Percentiles rank a stretch among this genome's conserved stretches.
These are phyloP conservation scores for Mycena rebaudengoi DNA, from an alignment of 768 basidiomycete species.

Conservation along the genomic window DNA sequence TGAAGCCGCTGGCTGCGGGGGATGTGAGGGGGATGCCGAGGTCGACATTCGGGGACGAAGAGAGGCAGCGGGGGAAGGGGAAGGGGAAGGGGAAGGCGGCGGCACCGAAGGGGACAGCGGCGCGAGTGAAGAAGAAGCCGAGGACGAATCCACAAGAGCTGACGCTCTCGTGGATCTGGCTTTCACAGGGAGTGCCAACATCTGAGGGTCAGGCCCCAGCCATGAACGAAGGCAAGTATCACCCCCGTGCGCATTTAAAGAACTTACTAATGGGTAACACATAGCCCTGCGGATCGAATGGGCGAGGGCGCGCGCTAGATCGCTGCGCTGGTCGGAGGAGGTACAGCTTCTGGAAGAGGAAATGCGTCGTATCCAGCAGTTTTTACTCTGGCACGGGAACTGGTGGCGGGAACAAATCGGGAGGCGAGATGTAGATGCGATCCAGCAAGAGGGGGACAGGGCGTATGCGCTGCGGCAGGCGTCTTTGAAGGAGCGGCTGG, in stretches of 20 bases:
- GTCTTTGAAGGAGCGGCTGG: too few relatives aligned
- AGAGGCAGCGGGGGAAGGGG: not conserved
- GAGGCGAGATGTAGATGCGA: too few relatives aligned
- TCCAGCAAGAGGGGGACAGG: too few relatives aligned
- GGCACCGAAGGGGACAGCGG: too few relatives aligned
- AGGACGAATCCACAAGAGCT: not conserved
- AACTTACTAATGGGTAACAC: too few relatives aligned
- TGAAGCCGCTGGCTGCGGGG: slow-evolving; percentile 13
- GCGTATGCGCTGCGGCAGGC: too few relatives aligned
- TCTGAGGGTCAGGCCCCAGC: not conserved
- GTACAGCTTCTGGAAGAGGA: slow-evolving; percentile 33
- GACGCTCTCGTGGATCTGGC: not conserved
- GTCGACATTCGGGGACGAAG: not conserved
- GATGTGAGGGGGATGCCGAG: slow-evolving; percentile 29
- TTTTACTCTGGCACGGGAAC: too few relatives aligned
- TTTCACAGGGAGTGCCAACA: too few relatives aligned
- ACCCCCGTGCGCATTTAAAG: not conserved
- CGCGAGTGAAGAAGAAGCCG: too few relatives aligned
- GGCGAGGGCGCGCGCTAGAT: slow-evolving; percentile 28
- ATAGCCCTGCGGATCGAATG: slow-evolving; percentile 31
- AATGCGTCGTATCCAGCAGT: slow-evolving; percentile 29
- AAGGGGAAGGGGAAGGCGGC: not conserved
- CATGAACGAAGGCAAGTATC: not conserved
- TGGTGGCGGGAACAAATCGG: too few relatives aligned
- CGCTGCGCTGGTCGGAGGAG: slow-evolving; percentile 31